A percentile compares a stretch with the other conserved stretches of the same genome.
Evolutionary conservation across 164 flowering plant species (phyloP).

Genomic region (Litsea cubeba): DNA sequence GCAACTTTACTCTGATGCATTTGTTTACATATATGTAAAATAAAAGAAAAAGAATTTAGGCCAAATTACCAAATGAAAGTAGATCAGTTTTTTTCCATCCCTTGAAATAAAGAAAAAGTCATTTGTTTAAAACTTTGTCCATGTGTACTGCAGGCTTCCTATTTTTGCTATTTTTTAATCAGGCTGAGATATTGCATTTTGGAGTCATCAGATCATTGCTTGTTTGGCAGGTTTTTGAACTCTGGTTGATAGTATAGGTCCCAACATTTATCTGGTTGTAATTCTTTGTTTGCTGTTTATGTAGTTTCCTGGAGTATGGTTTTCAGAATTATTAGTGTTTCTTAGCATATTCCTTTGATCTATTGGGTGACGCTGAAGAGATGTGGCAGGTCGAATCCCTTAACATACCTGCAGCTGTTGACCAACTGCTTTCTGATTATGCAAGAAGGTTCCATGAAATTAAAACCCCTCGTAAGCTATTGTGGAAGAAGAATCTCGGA

Average conservation of each 20-base stretch:
- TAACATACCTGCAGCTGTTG: slow-evolving; percentile 60
- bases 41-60: background rate
- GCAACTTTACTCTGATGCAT: background rate
- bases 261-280: background rate
- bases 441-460: slow-evolving; percentile 81
- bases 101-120: too few relatives aligned
- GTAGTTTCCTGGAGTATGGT: background rate
- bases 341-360: slow-evolving; percentile 5
- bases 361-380: slow-evolving; percentile 16
- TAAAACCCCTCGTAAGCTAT: slow-evolving; percentile 91
- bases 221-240: background rate
- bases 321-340: background rate
- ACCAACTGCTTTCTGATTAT: slow-evolving; percentile 69
- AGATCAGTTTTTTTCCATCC: too few relatives aligned
- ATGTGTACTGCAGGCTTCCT: background rate
- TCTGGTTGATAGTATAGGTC: background rate
- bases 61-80: background rate
- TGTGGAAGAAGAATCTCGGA: slow-evolving; percentile 97
- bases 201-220: background rate
- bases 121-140: background rate
- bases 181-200: background rate
- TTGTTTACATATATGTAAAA: background rate
- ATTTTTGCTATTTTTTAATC: background rate
- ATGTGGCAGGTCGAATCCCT: slow-evolving; percentile 74
- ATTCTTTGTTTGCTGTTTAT: slow-evolving; percentile 1